Percentiles rank a stretch among this genome's conserved stretches.
These are phyloP conservation scores for Leavenworthia alabamica DNA, from an alignment of 345 rosid species.

Conservation along the genomic window DNA sequence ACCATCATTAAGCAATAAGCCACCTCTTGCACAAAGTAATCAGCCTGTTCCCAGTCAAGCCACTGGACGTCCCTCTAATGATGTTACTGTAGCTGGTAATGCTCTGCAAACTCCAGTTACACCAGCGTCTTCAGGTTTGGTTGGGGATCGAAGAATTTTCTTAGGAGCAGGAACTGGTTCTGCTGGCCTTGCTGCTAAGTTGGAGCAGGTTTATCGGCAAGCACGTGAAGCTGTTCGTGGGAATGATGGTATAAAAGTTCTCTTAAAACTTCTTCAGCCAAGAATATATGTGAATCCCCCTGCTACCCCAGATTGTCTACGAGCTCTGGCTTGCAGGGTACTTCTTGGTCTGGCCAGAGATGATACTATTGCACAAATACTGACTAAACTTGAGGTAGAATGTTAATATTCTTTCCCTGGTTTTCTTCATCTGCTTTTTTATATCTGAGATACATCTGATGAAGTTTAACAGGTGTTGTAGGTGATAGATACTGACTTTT, in stretches of 20 bases:
- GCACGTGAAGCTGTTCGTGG: slow-evolving; percentile 96
- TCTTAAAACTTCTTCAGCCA: slow-evolving; percentile 90
- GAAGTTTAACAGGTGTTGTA: slow-evolving; percentile 6
- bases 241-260: slow-evolving; percentile 95
- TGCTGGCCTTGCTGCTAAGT: slow-evolving; percentile 96
- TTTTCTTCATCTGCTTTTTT: neutral
- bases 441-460: slow-evolving; percentile 8
- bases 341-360: slow-evolving; percentile 98
- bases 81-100: slow-evolving; percentile 32
- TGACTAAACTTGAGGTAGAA: slow-evolving; percentile 93
- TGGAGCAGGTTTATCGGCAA: slow-evolving; percentile 92
- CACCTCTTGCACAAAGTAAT: slow-evolving; percentile 35
- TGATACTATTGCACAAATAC: slow-evolving; percentile 89
- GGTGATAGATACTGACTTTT: slow-evolving; percentile 5
- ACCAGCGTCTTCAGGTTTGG: slow-evolving; percentile 70
- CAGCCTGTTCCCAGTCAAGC: slow-evolving; percentile 38
- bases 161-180: slow-evolving; percentile 96
- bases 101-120: slow-evolving; percentile 52
- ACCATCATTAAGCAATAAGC: slow-evolving; percentile 90
- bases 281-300: slow-evolving; percentile 76
- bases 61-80: slow-evolving; percentile 38
- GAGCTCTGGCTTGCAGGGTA: slow-evolving; percentile 91
- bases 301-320: slow-evolving; percentile 83
- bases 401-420: neutral
- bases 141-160: slow-evolving; percentile 92